Percentiles rank a stretch among this genome's conserved stretches.
Conservation (phyloP, 2,329 filamentous ascomycete genomes). For the Lachnellula willkommii region DNA sequence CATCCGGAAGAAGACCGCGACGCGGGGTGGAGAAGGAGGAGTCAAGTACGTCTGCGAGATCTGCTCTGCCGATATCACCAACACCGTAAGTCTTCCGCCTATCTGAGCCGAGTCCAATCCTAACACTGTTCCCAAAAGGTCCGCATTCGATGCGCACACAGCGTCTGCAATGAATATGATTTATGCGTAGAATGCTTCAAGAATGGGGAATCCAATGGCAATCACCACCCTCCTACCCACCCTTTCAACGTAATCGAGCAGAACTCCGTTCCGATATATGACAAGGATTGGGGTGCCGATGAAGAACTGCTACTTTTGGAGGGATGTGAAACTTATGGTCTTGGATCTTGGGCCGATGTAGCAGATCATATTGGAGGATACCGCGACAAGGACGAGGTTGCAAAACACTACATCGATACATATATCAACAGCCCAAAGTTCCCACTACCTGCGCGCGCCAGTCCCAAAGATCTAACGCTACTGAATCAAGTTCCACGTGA, state of each 20-base stretch:
- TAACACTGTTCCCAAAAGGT: conserved; percentile 51
- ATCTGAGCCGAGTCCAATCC: conserved; percentile 1
- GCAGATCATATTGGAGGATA: conserved; percentile 97
- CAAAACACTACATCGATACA: conserved; percentile 85
- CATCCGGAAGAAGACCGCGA: conserved; percentile 91
- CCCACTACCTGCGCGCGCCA: conserved; percentile 80
- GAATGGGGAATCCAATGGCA: conserved; percentile 71
- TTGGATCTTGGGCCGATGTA: conserved; percentile 97
- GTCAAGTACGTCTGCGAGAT: conserved; percentile 97
- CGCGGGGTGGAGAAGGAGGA: conserved; percentile 76
- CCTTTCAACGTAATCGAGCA: conserved; percentile 93
- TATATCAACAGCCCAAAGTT: conserved; percentile 82
- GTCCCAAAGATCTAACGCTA: conserved; percentile 72
- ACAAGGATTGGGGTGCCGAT: conserved; percentile 92
- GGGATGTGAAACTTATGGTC: conserved; percentile 89
- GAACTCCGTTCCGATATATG: conserved; percentile 95
- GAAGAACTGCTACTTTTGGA: conserved; percentile 92
- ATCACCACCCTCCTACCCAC: conserved; percentile 82
- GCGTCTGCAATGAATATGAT: conserved; percentile 86
- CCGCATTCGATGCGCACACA: conserved; percentile 78
- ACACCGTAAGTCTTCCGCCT: conserved; percentile 62
- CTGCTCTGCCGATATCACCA: conserved; percentile 93
- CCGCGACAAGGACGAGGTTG: conserved; percentile 88
- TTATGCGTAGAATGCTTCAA: conserved; percentile 94
- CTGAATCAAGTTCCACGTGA: conserved; percentile 79